Base-by-base conservation (phyloP, 2,329 filamentous ascomycete species). In the Arthrinium phaeospermum region DNA sequence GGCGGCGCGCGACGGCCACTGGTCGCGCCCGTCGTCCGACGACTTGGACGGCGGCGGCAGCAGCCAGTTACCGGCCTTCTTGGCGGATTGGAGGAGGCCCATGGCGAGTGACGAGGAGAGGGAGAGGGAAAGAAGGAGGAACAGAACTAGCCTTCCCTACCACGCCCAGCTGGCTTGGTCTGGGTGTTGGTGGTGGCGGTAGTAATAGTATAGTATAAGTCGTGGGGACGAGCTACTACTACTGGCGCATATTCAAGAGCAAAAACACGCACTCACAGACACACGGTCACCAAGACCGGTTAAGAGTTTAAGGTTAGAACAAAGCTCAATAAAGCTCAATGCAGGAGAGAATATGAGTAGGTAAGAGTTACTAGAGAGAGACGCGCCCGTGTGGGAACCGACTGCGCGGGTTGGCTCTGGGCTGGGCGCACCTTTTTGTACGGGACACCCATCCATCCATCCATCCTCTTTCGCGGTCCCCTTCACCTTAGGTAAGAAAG, bases 1-100 rank as follows among this genome's bases (percentile, higher is more conserved):
- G 16, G 88, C 84, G 2, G 87, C 82, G 49, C 88, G 82, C 0
- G 86, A 89, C 0, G 86, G 86, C 87, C 88, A 90, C 75, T 88
- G 85, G 78, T 89, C 88, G 67, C 83, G 83, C 0, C 83, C 83
- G 73, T 85, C 83, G 73, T 85, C 83, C 4, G 47, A 37, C 1
- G 82, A 80, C 71, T 81, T 81, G 57, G 76, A 75, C 13, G 83
- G 80, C 61, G 81, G 77, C 53, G 83, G 83, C 19, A 81, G 81
- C 14, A 85, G 72, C 75, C 76, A 79, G 49, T 77, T 70, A 47
- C 76, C 78, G 44, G 81, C 67, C 77, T 80, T 83, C 19, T 67
- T 41, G 71, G 67, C 24, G 27, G 44, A 64, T n/a, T 61, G 67
- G 37, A 70, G 47, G 46, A 51, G 14, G 34, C 47, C 45, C 27